Evolutionary conservation across 2,329 filamentous ascomycete genomes (phyloP).

Genomic region (Colletotrichum neosansevieriae): DNA sequence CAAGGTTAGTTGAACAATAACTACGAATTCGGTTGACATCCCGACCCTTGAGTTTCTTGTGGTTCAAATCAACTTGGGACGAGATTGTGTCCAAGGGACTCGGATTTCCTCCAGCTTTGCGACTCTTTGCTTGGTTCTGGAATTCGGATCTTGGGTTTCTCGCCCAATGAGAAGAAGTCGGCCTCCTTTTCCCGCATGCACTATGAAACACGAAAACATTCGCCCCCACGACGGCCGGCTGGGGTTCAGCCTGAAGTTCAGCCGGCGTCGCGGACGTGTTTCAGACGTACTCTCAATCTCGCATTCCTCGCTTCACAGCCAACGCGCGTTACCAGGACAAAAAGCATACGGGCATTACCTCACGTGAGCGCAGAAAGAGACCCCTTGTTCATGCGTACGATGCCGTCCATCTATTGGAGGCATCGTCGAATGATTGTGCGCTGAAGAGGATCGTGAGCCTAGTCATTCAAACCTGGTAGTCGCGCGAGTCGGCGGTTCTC

Average conservation of each 20-base stretch:
- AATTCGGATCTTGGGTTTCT: conserved; percentile 1
- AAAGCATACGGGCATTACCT: too few species aligned
- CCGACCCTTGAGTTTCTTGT: neutral
- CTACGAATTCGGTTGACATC: conserved; percentile 15
- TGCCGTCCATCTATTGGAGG: neutral
- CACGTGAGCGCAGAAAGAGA: neutral
- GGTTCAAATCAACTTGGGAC: conserved; percentile 15
- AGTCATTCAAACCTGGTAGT: too few species aligned
- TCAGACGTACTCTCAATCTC: conserved; percentile 31
- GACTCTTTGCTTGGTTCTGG: neutral
- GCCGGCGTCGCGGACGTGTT: conserved; percentile 39
- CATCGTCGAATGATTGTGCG: too few species aligned
- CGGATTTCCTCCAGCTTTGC: conserved; percentile 4
- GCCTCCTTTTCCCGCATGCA: neutral
- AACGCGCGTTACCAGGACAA: too few species aligned
- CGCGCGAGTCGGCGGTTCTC: too few species aligned
- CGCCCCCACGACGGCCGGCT: conserved; percentile 15
- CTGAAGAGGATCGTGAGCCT: too few species aligned
- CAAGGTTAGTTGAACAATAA: neutral
- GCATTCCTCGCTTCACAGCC: conserved; percentile 24
- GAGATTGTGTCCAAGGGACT: neutral
- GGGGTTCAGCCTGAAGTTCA: conserved; percentile 29
- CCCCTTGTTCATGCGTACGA: conserved; percentile 25
- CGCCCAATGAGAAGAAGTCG: conserved; percentile 8
- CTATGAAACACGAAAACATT: conserved; percentile 29